Percentiles rank a stretch among this genome's conserved stretches.
These are phyloP conservation scores for Eutrema salsugineum DNA, from an alignment of 441 rosid species.

Conservation along the genomic window DNA sequence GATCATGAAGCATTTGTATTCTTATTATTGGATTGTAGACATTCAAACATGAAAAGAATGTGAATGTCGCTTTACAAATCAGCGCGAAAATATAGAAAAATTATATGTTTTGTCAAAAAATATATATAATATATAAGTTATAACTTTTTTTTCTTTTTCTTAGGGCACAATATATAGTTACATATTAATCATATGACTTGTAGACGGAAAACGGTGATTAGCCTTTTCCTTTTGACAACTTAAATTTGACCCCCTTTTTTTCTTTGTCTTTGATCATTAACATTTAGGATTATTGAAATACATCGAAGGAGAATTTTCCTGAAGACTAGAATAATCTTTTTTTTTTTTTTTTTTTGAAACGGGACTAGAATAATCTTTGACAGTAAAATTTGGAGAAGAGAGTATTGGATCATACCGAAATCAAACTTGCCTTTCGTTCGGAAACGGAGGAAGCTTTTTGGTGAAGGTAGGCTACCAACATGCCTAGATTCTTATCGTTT, in stretches of 20 bases:
- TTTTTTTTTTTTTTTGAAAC: no score
- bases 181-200: constrained; percentile 5
- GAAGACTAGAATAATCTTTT: neutral
- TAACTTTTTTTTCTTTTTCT: neutral
- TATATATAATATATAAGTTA: neutral
- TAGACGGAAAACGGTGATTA: constrained; percentile 16
- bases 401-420: constrained; percentile 1
- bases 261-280: neutral
- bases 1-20: neutral
- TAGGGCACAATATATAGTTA: neutral
- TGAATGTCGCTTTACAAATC: neutral
- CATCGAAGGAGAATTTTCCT: neutral
- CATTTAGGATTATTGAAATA: neutral
- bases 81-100: neutral
- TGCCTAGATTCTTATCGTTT: constrained; percentile 22
- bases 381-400: neutral
- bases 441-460: constrained; percentile 17
- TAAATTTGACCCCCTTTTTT: neutral
- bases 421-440: constrained; percentile 22
- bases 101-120: no score
- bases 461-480: constrained; percentile 33
- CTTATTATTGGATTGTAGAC: neutral
- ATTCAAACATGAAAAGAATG: neutral
- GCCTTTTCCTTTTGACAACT: neutral
- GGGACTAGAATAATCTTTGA: neutral